These are phyloP conservation scores for Plasmopara viticola DNA, from an alignment of 352 stramenopile species.

Conservation along the genomic window DNA sequence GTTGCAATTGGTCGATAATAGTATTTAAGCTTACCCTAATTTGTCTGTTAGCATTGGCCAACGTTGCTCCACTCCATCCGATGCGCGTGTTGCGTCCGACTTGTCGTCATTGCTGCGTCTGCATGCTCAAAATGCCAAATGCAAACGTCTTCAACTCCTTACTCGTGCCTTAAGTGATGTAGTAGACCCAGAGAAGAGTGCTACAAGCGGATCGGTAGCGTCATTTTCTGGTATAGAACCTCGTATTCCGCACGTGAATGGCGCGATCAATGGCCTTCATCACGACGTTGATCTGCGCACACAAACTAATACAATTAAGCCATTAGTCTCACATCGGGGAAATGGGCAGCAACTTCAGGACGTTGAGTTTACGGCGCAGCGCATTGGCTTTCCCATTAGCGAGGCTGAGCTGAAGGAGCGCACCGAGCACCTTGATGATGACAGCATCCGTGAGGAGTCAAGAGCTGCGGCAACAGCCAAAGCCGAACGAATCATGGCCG, in stretches of 20 bases:
- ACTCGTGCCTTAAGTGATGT: slow-evolving; percentile 40
- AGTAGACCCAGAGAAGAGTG: slow-evolving; percentile 21
- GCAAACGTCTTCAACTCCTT: slow-evolving; percentile 28
- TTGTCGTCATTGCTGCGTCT: slow-evolving; percentile 33
- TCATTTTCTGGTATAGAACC: not conserved
- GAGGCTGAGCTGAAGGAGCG: slow-evolving; percentile 35
- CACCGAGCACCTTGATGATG: slow-evolving; percentile 23
- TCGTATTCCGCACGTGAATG: slow-evolving; percentile 10
- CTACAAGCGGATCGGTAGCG: not conserved
- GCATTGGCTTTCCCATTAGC: slow-evolving; percentile 63
- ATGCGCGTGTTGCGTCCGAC: slow-evolving; percentile 35
- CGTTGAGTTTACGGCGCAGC: slow-evolving; percentile 61
- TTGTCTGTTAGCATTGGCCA: slow-evolving; percentile 13
- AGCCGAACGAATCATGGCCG: slow-evolving; percentile 69
- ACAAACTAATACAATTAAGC: slow-evolving; percentile 13
- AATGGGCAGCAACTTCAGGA: slow-evolving; percentile 33
- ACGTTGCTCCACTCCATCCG: slow-evolving; percentile 16
- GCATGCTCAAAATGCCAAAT: slow-evolving; percentile 9
- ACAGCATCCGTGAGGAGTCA: slow-evolving; percentile 66
- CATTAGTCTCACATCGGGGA: slow-evolving; percentile 24
- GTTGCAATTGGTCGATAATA: no score
- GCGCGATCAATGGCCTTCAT: slow-evolving; percentile 16
- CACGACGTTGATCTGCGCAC: slow-evolving; percentile 7
- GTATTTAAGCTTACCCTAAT: no score
- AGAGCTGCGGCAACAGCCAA: slow-evolving; percentile 56